phyloP scores from a whole-genome alignment of 331 rosid species.

The Quercus lobata region DNA sequence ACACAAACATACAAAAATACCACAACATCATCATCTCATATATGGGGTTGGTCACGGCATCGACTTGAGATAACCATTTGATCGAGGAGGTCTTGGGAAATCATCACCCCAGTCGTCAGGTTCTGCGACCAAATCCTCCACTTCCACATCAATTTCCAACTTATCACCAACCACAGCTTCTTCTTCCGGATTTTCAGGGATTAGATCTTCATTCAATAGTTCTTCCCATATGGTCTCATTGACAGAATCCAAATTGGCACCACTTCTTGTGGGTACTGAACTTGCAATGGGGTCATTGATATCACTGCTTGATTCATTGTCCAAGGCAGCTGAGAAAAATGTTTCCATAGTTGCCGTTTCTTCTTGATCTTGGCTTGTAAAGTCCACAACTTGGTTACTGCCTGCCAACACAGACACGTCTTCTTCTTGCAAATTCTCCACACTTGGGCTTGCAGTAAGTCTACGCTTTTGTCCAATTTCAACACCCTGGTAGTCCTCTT shows the following conservation, averaged over 20 bases:
- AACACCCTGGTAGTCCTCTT: slow-evolving; percentile 27
- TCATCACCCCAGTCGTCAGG: slow-evolving; percentile 60
- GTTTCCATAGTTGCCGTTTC: slow-evolving; percentile 41
- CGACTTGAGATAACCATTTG: slow-evolving; percentile 58
- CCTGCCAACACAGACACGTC: slow-evolving; percentile 13
- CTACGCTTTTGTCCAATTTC: slow-evolving; percentile 61
- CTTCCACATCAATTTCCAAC: slow-evolving; percentile 45
- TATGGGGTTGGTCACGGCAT: slow-evolving; percentile 9
- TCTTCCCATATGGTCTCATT: slow-evolving; percentile 57
- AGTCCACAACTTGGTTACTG: slow-evolving; percentile 17
- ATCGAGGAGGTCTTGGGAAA: slow-evolving; percentile 61
- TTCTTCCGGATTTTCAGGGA: slow-evolving; percentile 45
- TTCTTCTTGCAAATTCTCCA: slow-evolving; percentile 53
- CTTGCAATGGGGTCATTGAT: slow-evolving; percentile 20
- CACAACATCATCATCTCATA: background rate
- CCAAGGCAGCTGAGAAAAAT: slow-evolving; percentile 36
- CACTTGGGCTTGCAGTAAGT: slow-evolving; percentile 44
- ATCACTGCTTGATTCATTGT: slow-evolving; percentile 47
- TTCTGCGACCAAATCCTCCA: slow-evolving; percentile 47
- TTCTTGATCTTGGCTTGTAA: slow-evolving; percentile 27
- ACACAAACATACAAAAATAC: background rate
- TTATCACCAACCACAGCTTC: slow-evolving; percentile 39
- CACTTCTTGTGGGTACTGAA: slow-evolving; percentile 17
- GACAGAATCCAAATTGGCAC: slow-evolving; percentile 23
- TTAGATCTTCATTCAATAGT: slow-evolving; percentile 49